These are phyloP conservation scores for Leishmania aethiopica DNA, from an alignment of 208 protist species.

Conservation along the genomic window DNA sequence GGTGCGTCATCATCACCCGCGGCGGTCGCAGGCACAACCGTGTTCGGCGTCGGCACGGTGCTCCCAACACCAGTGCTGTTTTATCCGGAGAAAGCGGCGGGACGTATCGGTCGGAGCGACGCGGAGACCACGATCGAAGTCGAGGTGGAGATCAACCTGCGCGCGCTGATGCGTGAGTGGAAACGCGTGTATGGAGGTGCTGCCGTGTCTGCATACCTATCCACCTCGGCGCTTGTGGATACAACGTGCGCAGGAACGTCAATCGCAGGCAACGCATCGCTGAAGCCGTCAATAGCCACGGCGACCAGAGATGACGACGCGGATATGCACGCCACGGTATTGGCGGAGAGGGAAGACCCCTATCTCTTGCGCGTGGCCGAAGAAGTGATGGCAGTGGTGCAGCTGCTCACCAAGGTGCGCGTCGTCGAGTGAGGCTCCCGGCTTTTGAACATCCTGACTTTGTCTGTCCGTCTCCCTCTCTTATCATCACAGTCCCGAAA, in stretches of 20 bases:
- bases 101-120: background rate
- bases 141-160: slow-evolving; percentile 71
- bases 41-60: slow-evolving; percentile 6
- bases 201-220: slow-evolving; percentile 23
- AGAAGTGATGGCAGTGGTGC: slow-evolving; percentile 54
- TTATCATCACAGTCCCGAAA: background rate
- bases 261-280: background rate
- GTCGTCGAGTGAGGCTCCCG: background rate
- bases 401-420: slow-evolving; percentile 41
- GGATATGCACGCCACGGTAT: slow-evolving; percentile 13
- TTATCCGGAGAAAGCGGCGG: background rate
- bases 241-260: slow-evolving; percentile 14
- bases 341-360: slow-evolving; percentile 41
- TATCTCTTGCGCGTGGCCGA: slow-evolving; percentile 50
- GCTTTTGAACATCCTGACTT: background rate
- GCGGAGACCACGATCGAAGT: slow-evolving; percentile 19
- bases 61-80: slow-evolving; percentile 10
- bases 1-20: background rate
- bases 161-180: slow-evolving; percentile 44
- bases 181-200: slow-evolving; percentile 27
- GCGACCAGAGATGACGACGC: background rate
- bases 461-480: background rate
- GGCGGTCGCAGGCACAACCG: background rate
- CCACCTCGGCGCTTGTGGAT: slow-evolving; percentile 10
- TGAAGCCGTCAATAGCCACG: background rate